A percentile compares a stretch with the other conserved stretches of the same genome.
phyloP scores from a whole-genome alignment of 495 filamentous ascomycete species.

The Penicillium goetzii region DNA sequence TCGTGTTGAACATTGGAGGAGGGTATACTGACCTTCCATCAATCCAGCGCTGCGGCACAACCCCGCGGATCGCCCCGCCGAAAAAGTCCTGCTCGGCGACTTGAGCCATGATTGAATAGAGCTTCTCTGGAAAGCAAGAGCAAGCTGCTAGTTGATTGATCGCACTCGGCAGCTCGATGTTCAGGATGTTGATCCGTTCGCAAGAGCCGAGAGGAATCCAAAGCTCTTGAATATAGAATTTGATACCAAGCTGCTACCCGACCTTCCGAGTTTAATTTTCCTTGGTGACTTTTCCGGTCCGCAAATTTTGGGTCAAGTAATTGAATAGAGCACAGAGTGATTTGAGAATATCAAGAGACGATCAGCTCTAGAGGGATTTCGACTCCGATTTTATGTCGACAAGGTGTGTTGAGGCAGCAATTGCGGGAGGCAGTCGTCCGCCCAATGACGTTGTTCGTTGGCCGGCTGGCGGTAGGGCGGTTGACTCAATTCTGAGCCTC shows the following conservation, averaged over 20 bases:
- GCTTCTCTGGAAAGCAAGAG: not conserved
- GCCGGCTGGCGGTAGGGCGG: not conserved
- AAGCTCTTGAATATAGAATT: constrained; percentile 17
- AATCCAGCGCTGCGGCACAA: constrained; percentile 71
- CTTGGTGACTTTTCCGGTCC: not conserved
- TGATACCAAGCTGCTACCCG: constrained; percentile 16
- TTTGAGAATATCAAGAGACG: constrained; percentile 8
- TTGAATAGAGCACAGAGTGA: not conserved
- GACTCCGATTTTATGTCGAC: constrained; percentile 17
- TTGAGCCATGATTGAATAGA: constrained; percentile 40
- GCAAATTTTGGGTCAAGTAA: not conserved
- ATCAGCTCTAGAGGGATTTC: not conserved
- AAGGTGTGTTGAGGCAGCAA: constrained; percentile 25
- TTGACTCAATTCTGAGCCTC: not conserved
- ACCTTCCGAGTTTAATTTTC: constrained; percentile 15
- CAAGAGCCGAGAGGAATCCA: not conserved
- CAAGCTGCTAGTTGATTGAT: not conserved
- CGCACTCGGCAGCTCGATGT: not conserved
- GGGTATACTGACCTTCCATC: constrained; percentile 72
- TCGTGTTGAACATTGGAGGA: not conserved
- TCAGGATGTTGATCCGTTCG: not conserved
- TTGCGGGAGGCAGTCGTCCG: constrained; percentile 29
- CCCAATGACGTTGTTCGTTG: constrained; percentile 34
- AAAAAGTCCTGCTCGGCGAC: constrained; percentile 69
- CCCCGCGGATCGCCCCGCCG: constrained; percentile 76